These are phyloP conservation scores for Skeletonema potamos DNA, from an alignment of 108 stramenopile species.

Conservation along the genomic window DNA sequence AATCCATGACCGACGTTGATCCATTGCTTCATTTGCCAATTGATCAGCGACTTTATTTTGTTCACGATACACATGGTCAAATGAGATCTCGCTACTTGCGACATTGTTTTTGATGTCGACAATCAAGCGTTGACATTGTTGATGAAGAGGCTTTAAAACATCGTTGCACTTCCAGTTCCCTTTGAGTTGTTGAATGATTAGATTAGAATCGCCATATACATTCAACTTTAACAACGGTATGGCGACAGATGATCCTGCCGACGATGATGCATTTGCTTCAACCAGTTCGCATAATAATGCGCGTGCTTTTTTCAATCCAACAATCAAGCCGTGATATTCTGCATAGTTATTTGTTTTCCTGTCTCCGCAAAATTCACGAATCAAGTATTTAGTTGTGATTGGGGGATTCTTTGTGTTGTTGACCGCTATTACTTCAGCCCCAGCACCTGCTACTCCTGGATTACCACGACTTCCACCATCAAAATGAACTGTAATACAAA, in stretches of 20 bases:
- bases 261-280: not conserved
- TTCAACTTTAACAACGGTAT: not conserved
- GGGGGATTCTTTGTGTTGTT: not conserved
- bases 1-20: slow-evolving; percentile 21
- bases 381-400: slow-evolving; percentile 20
- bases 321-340: slow-evolving; percentile 70
- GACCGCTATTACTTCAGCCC: slow-evolving; percentile 47
- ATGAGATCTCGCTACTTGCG: slow-evolving; percentile 4
- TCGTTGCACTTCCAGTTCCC: slow-evolving; percentile 60
- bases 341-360: slow-evolving; percentile 78
- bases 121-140: slow-evolving; percentile 9
- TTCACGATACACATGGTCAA: slow-evolving; percentile 72
- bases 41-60: slow-evolving; percentile 71
- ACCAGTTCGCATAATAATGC: not conserved
- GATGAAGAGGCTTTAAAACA: slow-evolving; percentile 46
- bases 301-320: slow-evolving; percentile 48
- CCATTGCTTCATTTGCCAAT: slow-evolving; percentile 86
- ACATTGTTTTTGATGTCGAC: not conserved
- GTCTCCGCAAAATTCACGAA: slow-evolving; percentile 54
- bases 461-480: slow-evolving; percentile 86
- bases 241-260: not conserved
- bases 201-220: slow-evolving; percentile 71
- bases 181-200: slow-evolving; percentile 77
- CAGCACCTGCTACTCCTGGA: slow-evolving; percentile 83
- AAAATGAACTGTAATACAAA: slow-evolving; percentile 56